Conservation (phyloP, 495 filamentous ascomycete genomes). For the Tuber umbilicatum region DNA sequence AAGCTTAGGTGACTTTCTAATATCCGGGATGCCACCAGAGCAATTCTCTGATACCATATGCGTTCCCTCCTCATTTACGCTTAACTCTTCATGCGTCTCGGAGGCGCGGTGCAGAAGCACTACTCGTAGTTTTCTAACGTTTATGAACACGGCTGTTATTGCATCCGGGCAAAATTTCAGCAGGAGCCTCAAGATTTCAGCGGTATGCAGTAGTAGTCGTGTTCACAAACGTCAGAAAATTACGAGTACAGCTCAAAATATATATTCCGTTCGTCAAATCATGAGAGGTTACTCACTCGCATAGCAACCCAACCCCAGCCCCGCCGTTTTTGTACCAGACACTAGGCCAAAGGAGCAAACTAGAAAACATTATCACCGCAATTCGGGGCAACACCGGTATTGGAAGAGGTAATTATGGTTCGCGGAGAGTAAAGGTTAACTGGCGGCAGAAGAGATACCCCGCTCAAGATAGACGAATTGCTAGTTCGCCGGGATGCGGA, state of each 20-base stretch:
- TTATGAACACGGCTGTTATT: too few species aligned
- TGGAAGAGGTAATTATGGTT: not conserved
- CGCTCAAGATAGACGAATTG: not conserved
- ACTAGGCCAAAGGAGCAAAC: not conserved
- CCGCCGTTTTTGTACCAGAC: not conserved
- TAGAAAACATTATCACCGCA: not conserved
- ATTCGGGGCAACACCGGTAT: not conserved
- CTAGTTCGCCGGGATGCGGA: not conserved
- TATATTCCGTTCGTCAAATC: not conserved
- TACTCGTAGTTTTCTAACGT: not conserved
- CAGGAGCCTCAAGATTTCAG: too few species aligned
- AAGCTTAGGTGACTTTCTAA: not conserved
- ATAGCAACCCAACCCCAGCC: not conserved
- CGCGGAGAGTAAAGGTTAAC: not conserved
- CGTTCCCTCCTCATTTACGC: not conserved
- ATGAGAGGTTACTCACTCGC: not conserved
- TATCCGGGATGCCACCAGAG: not conserved
- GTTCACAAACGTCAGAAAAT: too few species aligned
- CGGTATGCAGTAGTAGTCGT: too few species aligned
- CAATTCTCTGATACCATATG: not conserved
- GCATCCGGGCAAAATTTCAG: too few species aligned
- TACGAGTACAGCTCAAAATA: not conserved
- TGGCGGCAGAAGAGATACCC: not conserved
- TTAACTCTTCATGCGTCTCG: not conserved
- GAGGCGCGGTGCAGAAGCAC: not conserved